Evolutionary conservation across 345 rosid genomes (phyloP), one percentile per base, ranked within the genome.

Genomic region (Linum tenue): DNA sequence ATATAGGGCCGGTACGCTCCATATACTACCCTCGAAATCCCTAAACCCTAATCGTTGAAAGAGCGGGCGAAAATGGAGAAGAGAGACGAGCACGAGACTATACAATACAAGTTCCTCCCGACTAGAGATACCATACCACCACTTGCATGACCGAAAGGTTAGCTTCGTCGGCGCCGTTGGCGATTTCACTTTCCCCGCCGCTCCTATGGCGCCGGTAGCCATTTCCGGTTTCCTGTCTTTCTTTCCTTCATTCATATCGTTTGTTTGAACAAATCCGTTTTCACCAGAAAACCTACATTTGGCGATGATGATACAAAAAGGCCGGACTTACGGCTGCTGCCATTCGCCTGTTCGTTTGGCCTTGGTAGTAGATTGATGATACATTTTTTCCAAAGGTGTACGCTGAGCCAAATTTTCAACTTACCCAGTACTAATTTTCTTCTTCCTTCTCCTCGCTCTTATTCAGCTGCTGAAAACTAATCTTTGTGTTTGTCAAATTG

Each of bases 301-400:
- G 89, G 91, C 84, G 1, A 63, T 86, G 91, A 86, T 79, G 91
- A 86, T 64, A 68, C 62, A 56, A 51, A 80, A 83, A 84, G 91
- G 86, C 91, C 88, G 91, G 82, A 65, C 88, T 80, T 79, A 86
- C 86, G 75, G 81, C 88, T 82, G 86, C 91, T 64, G 63, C 73
- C 63, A 22, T 77, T 65, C 5, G 10, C n/a, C 37, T 12, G 10
- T 36, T 9, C 11, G 17, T 12, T 56, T 68, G 69, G 64, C 5
- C 61, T 38, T 53, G 86, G 91, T 80, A 69, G 88, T 82, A 84
- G 88, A 56, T 64, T 86, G 91, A 84, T 74, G 72, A 76, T 53
- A 16, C 55, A 22, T 22, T 22, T 70, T 12, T 5, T 1, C 38
- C n/a, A 69, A 81, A 82, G 91, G 80, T 77, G 39, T 72, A 39